phyloP scores from a whole-genome alignment of 2,329 filamentous ascomycete species.

The Pseudocercospora vitis region DNA sequence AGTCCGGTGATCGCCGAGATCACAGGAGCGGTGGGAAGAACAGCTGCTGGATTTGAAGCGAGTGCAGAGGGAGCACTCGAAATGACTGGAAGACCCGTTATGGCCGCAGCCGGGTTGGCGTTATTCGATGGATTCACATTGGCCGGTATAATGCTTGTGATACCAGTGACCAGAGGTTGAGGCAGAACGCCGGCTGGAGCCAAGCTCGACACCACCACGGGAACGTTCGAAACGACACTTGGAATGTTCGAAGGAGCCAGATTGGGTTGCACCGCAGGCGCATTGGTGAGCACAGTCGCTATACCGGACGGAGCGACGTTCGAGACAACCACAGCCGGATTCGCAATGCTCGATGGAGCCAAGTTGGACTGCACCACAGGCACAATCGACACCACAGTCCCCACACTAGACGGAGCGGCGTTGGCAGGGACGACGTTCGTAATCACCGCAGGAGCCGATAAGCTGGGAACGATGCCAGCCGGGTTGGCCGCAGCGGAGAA shows the following conservation, averaged over 20 bases:
- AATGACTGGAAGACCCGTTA: no score
- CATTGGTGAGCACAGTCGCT: neutral
- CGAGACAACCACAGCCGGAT: neutral
- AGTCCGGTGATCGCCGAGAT: no score
- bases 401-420: neutral
- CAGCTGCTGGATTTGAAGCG: no score
- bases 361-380: neutral
- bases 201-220: no score
- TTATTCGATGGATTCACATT: no score
- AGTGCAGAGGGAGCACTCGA: no score
- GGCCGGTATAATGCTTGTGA: neutral
- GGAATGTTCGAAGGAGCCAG: no score
- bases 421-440: neutral
- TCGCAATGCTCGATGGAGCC: neutral
- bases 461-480: neutral
- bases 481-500: neutral
- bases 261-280: no score
- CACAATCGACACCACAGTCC: neutral
- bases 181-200: no score
- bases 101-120: no score
- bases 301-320: neutral
- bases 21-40: no score
- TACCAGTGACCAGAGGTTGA: neutral
- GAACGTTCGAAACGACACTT: no score
- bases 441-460: neutral